A percentile compares a stretch with the other conserved stretches of the same genome.
Evolutionary conservation across 805 yeast species (phyloP).

Genomic region (Komagataella pastoris): DNA sequence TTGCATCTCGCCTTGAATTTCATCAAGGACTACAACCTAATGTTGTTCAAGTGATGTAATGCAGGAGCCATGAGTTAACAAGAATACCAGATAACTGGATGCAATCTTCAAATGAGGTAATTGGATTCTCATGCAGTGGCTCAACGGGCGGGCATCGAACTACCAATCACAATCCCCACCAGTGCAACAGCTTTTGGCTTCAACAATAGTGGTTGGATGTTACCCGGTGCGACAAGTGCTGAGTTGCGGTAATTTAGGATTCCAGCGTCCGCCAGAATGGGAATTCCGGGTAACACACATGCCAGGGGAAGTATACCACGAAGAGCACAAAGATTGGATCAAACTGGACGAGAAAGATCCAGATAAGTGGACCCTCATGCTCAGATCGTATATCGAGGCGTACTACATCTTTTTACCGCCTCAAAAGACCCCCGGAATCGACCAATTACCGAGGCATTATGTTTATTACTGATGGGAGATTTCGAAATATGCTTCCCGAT

Average conservation of each 20-base stretch:
- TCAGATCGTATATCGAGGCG: not conserved
- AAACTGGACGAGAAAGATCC: not conserved
- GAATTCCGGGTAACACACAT: not conserved
- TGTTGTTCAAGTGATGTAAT: not conserved
- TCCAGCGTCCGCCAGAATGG: not conserved
- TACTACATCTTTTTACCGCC: not conserved
- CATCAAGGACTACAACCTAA: not conserved
- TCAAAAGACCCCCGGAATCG: not conserved
- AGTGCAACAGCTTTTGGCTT: not conserved
- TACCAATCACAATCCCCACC: not conserved
- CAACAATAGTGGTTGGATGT: not conserved
- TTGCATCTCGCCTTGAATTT: not conserved
- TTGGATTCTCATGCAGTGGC: too few relatives aligned
- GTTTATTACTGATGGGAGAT: not conserved
- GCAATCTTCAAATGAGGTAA: too few relatives aligned
- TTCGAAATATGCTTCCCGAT: not conserved
- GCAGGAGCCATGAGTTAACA: not conserved
- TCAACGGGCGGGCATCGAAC: too few relatives aligned
- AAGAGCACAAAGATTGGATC: not conserved
- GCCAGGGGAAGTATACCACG: not conserved
- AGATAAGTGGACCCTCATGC: not conserved
- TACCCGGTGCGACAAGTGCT: not conserved
- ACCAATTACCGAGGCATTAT: not conserved
- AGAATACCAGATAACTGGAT: too few relatives aligned
- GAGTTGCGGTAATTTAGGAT: not conserved